Percentiles rank a stretch among this genome's conserved stretches.
Conservation (phyloP, 352 stramenopile species). For the Globisporangium acanthophoron region DNA sequence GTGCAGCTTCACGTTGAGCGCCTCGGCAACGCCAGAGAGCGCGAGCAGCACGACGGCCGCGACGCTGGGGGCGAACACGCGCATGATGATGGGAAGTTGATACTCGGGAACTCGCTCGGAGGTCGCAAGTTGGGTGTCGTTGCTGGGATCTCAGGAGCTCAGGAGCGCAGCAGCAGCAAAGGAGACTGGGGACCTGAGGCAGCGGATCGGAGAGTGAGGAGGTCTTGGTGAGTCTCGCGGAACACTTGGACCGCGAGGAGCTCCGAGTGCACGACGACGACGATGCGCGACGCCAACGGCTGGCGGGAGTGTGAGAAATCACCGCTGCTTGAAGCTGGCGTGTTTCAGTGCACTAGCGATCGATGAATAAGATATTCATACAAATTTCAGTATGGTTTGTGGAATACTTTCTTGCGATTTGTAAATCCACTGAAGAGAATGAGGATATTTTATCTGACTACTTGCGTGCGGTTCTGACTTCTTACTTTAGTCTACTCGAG, state of each 20-base stretch:
- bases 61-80: slow-evolving; percentile 9
- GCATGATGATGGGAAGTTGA: slow-evolving; percentile 12
- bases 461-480: no score
- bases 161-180: background rate
- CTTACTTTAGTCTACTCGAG: no score
- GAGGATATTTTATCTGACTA: no score
- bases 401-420: no score
- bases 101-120: background rate
- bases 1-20: slow-evolving; percentile 48
- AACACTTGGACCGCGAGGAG: background rate
- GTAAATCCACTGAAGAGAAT: no score
- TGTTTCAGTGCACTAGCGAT: no score
- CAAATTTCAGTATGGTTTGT: no score
- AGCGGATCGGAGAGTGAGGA: background rate
- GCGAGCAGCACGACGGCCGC: slow-evolving; percentile 9
- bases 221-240: no score
- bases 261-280: no score
- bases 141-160: background rate
- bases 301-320: no score
- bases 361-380: no score
- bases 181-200: background rate
- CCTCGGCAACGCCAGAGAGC: slow-evolving; percentile 15
- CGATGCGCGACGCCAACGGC: no score
- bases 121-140: background rate
- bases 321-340: background rate